Evolutionary conservation across 2,329 filamentous ascomycete species (phyloP), one percentile per base, ranked within the genome.

Genomic region (Aspergillus jensenii): DNA sequence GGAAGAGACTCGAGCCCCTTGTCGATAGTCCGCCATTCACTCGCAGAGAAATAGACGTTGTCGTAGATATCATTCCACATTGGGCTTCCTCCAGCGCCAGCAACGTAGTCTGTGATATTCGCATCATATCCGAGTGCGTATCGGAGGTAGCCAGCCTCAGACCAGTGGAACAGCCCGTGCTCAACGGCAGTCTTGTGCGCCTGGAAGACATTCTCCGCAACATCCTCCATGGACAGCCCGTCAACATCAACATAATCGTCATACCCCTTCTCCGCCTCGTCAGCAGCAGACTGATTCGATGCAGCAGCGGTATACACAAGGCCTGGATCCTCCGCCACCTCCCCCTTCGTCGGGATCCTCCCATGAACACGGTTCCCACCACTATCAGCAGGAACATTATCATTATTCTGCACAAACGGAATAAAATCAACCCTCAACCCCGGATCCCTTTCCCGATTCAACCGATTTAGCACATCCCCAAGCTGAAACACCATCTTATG

Each of bases 1-100:
- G 87, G 87, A 0, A 90, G 79, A 0, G 82, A 81, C 59, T 81
- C 83, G 0, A 86, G 69, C 1, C 83, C 83, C 67, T 83, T 78
- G 65, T 90, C 84, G 61, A 90, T 88, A 3, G 87, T 89, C n/a
- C 76, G 78, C 84, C 84, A 89, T 4, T 78, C 77, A 0, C 82
- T 82, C 0, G 86, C 85, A 1, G 70, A 66, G 67, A 88, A 88
- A 71, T 88, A 89, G 5, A 84, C 76, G 5, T 75, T 75, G 2
- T 88, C 86, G 61, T 85, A 84, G 14, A 82, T 67, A 62, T 75
- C 76, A 7, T 80, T 76, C 71, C 85, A 71, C 8, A 71, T 86
- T 50, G 77, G 79, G 8, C 77, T 75, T 8, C 74, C 72, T 0
- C 72, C 73, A 2, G 78, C 70, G 19, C 73, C 76, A 6, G 79